Evolutionary conservation across 768 basidiomycete species (phyloP), one percentile per base, ranked within the genome.

Genomic region (Lactarius hatsudake): DNA sequence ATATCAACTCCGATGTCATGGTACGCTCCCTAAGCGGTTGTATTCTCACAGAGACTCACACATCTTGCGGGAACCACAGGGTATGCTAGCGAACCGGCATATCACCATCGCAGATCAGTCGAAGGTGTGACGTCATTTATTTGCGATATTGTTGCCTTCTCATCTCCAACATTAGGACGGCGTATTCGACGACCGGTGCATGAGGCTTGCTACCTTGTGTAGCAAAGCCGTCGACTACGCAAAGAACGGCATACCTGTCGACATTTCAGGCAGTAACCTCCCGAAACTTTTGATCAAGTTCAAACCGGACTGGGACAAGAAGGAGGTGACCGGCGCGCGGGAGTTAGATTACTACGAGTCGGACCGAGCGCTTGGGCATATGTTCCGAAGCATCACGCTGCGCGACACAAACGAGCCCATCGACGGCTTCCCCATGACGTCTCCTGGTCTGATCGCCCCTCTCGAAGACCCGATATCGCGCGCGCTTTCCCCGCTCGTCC

Each of bases 1-100:
- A 93, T 64, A 91, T 94, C 73, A 83, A 90, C 68, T 91, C 91
- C 0, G 91, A 94, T 72, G 83, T 92, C 53, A 76, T 92, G 82
- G 90, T 91, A 76, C 23, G 82, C 72, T 8, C 10, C 26, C 13
- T 20, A 7, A 18, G 18, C 12, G 7, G 18, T 66, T 15, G 17
- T 38, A 10, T 7, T 18, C 15, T 42, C 30, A 9, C 18, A 2
- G 57, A 43, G 42, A 13, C 26, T n/a, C 32, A 66, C 55, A 5
- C 30, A 18, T 32, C 15, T 51, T 2, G 12, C 48, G 55, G 43
- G 38, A 48, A 53, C 53, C 20, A 45, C 43, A 91, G 90, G 90
- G 91, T 12, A 78, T 93, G 10, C 70, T 93, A 20, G 86, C 90
- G 1, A 84, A 85, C 69, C 80, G 86, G 61, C 85, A 91, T 67